Percentiles rank a stretch among this genome's conserved stretches.
These are phyloP conservation scores for Pestalotiopsis sp. DNA, from an alignment of 2,329 filamentous ascomycete genomes.

Conservation along the genomic window DNA sequence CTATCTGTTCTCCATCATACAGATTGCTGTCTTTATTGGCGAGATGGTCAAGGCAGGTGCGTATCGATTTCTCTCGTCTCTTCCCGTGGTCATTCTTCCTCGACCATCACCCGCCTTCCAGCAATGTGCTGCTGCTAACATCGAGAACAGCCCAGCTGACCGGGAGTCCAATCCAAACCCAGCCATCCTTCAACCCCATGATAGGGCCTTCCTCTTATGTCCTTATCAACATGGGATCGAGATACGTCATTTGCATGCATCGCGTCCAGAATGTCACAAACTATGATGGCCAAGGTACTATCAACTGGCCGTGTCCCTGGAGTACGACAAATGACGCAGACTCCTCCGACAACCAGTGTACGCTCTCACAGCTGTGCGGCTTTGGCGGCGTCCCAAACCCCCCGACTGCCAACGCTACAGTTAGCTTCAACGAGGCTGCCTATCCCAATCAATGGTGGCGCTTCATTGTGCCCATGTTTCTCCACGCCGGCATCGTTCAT, in stretches of 20 bases:
- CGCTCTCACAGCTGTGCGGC: constrained; percentile 79
- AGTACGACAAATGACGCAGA: constrained; percentile 60
- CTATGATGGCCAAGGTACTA: constrained; percentile 30
- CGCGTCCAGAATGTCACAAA: constrained; percentile 68
- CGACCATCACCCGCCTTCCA: neutral
- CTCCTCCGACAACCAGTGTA: constrained; percentile 58
- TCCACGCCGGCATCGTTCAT: constrained; percentile 91
- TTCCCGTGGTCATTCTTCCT: neutral
- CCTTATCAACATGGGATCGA: constrained; percentile 94
- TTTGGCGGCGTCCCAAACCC: constrained; percentile 71
- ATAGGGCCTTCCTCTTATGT: constrained; percentile 90
- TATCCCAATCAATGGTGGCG: constrained; percentile 94
- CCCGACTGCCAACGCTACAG: constrained; percentile 42
- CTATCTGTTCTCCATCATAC: constrained; percentile 74
- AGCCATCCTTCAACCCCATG: constrained; percentile 93
- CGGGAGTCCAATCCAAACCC: constrained; percentile 73
- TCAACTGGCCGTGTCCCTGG: constrained; percentile 80
- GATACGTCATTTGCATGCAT: constrained; percentile 94
- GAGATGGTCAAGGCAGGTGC: constrained; percentile 75
- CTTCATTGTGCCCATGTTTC: constrained; percentile 93
- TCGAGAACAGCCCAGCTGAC: constrained; percentile 62
- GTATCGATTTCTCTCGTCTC: constrained; percentile 45
- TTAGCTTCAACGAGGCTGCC: constrained; percentile 48
- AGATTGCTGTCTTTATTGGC: constrained; percentile 83
- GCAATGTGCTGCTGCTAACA: neutral